Evolutionary conservation across 768 basidiomycete species (phyloP), one percentile per base, ranked within the genome.

Genomic region (Termitomyces heimii): DNA sequence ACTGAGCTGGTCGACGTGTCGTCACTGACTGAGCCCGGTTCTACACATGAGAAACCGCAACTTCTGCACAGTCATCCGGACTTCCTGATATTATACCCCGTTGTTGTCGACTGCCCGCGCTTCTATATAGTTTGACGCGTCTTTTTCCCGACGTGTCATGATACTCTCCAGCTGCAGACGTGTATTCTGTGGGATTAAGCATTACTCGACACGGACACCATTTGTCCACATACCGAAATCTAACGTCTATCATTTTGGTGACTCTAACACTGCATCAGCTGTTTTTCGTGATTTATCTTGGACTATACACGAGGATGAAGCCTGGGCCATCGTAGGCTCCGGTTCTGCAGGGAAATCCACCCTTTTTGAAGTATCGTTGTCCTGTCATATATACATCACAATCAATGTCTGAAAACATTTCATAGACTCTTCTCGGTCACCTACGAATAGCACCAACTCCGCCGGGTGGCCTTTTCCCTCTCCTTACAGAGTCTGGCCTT

Each of bases 401-500:
- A 39, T 26, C 13, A 18, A 37, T 26, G 18, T 54, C 28, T 53
- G 52, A 48, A 18, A n/a, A 20, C 28, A 39, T 42, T 34, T 7
- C 57, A 32, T 37, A 85, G 89, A 82, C 83, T 12, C 75, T 94
- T 14, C 74, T 86, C 9, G 89, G 89, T 2, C 82, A 89, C 56
- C 79, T 86, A 29, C 80, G 90, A 1, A 79, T 95, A 29, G 71
- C 82, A 22, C 88, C 92, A 0, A 70, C 79, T 1, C 78, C 82
- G 0, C 77, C 85, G 16, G 76, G 77, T 1, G 92, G 93, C 1
- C 75, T 91, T n/a, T 94, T 88, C 65, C 94, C 94, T 0, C 86
- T 85, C 62, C 75, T 93, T 28, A 53, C 55, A 18, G 37, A 69
- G 24, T 54, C 66, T 8, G 61, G 69, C 20, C 63, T 66, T 16